phyloP scores from a whole-genome alignment of 2,329 filamentous ascomycete species.

The Penicillium paneum region DNA sequence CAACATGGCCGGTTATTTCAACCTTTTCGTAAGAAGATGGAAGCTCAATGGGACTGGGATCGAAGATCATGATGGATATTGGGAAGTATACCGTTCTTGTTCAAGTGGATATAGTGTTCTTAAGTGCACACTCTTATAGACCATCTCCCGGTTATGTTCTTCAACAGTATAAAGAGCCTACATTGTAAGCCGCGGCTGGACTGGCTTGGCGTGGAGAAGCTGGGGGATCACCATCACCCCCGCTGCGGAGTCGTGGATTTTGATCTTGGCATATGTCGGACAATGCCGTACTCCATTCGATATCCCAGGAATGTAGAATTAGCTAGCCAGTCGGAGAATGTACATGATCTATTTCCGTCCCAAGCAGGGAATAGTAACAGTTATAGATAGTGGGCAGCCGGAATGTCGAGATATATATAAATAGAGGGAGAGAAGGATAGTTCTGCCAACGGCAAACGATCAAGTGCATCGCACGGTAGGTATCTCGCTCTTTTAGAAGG shows the following conservation, averaged over 20 bases:
- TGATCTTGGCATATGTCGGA: background rate
- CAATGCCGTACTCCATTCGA: background rate
- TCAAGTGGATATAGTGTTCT: background rate
- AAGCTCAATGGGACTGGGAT: constrained; percentile 19
- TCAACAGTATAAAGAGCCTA: background rate
- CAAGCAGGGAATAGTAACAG: background rate
- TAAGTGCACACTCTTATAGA: background rate
- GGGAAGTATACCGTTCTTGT: background rate
- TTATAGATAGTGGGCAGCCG: too few relatives aligned
- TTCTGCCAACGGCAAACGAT: background rate
- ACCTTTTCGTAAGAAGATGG: constrained; percentile 22
- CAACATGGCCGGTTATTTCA: constrained; percentile 32
- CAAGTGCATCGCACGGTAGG: background rate
- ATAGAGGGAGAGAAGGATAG: too few relatives aligned
- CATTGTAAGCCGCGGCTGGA: background rate
- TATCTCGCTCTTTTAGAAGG: background rate
- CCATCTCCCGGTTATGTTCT: background rate
- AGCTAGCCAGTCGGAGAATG: background rate
- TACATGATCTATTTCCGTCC: background rate
- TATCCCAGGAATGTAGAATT: too few relatives aligned
- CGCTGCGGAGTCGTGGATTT: background rate
- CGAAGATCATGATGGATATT: constrained; percentile 19
- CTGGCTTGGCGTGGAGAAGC: constrained; percentile 2
- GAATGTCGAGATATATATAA: background rate
- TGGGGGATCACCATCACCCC: constrained; percentile 3